Evolutionary conservation across 306 rosid genomes (phyloP).

Genomic region (Rubus parviflorus): DNA sequence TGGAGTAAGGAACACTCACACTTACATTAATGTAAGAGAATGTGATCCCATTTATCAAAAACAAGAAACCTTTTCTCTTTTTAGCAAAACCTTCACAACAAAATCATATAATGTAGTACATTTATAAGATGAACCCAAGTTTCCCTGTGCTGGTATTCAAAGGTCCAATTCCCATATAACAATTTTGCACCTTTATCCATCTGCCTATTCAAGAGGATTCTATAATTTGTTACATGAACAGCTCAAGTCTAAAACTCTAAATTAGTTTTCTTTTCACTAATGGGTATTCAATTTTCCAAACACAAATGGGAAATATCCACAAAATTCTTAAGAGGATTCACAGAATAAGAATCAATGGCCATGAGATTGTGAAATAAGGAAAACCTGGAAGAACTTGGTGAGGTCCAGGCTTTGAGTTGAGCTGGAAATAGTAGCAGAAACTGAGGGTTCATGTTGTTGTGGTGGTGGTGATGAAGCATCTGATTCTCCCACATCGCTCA

Average conservation of each 20-base stretch:
- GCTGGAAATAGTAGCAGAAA: constrained; percentile 29
- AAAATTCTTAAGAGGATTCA: background rate
- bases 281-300: background rate
- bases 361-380: background rate
- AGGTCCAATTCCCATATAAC: background rate
- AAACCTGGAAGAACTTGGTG: constrained; percentile 78
- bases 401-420: constrained; percentile 48
- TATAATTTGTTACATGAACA: too few species aligned
- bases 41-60: background rate
- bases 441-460: constrained; percentile 15
- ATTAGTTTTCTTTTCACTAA: background rate
- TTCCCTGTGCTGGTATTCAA: background rate
- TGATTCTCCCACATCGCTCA: constrained; percentile 73
- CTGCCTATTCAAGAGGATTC: too few species aligned
- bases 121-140: background rate
- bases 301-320: background rate
- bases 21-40: background rate
- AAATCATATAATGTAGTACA: background rate
- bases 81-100: background rate
- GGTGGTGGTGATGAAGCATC: constrained; percentile 20
- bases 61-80: background rate
- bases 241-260: background rate
- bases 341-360: background rate
- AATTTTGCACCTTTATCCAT: too few species aligned
- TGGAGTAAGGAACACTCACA: background rate